These are phyloP conservation scores for Ceratocystis eucalypticola DNA, from an alignment of 2,329 filamentous ascomycete species.

Conservation along the genomic window DNA sequence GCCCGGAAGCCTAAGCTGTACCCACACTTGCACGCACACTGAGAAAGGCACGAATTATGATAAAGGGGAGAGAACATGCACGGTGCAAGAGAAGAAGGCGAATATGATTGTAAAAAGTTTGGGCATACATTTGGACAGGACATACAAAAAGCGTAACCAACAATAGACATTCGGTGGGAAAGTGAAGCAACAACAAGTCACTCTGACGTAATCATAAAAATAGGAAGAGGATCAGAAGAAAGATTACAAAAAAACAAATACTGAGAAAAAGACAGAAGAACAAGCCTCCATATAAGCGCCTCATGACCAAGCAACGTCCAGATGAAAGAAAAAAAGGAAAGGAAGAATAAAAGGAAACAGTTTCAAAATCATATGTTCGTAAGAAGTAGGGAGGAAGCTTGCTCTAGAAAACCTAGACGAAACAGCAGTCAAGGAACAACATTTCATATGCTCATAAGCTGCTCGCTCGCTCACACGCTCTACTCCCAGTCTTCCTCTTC, in stretches of 20 bases:
- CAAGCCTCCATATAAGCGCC: slow-evolving; percentile 10
- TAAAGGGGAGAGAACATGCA: background rate
- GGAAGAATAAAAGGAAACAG: background rate
- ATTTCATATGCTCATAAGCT: background rate
- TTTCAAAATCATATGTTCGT: slow-evolving; percentile 13
- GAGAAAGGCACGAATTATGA: background rate
- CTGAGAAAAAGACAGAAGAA: background rate
- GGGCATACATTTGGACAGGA: background rate
- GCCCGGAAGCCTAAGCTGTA: too few species aligned
- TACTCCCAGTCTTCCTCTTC: slow-evolving; percentile 64
- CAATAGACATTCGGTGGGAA: background rate
- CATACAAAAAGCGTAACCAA: slow-evolving; percentile 14
- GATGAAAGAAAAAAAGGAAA: slow-evolving; percentile 10
- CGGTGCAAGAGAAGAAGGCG: background rate
- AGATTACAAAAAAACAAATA: background rate
- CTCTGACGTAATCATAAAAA: background rate
- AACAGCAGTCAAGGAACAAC: background rate
- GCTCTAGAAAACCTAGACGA: background rate
- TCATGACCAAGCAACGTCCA: slow-evolving; percentile 5
- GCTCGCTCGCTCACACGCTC: background rate
- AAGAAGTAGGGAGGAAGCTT: background rate
- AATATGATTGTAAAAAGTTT: background rate
- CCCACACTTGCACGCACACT: background rate
- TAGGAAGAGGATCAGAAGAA: background rate
- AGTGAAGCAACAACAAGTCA: background rate